Base-by-base conservation (phyloP, 169 alveolate genomes). In the Eimeria maxima region DNA sequence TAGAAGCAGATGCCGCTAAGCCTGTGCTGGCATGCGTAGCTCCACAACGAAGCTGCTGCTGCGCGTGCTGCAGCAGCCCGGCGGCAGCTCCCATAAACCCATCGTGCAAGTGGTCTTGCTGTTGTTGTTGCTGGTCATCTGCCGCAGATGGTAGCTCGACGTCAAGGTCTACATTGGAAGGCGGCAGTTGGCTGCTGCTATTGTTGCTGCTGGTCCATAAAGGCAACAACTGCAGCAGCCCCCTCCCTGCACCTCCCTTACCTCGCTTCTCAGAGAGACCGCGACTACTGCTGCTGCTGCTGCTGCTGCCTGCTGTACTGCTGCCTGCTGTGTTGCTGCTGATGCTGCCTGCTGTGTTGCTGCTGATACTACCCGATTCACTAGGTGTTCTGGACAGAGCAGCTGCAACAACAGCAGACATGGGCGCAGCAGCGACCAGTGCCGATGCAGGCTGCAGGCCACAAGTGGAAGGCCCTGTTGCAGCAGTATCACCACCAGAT, bases 281-380 rank as follows among this genome's bases (percentile, higher is more conserved):
- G 80, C 80, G 16, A 20, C 13, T 14, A 45, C 87, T 76, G 87
- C 87, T 76, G 87, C 87, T 76, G 87, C 87, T 33, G 87, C 87
- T 76, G 47, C 16, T 53, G 0, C 60, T 14, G 10, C 20, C 1
- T 53, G 60, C 16, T 7, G 10, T 2, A 14, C 3, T 53, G 60
- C 60, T 53, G 60, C 60, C 60, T 53, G 60, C 60, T 53, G 60
- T 53, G 60, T 53, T 53, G 60, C 60, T 53, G 60, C 87, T 76
- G 87, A 57, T 53, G 60, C 87, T 76, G 87, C 87, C 87, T 76
- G 87, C 60, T 76, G 47, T 45, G 87, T 76, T 76, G 87, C 87
- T 76, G 87, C 87, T 44, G 57, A 45, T 76, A 63, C 87, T 76
- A 22, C 87, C 60, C 24, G 87, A 7, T 47, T 76, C 87, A 42